A percentile compares a stretch with the other conserved stretches of the same genome.
Conservation (phyloP, 2,329 filamentous ascomycete genomes). For the Trichophyton simii region DNA sequence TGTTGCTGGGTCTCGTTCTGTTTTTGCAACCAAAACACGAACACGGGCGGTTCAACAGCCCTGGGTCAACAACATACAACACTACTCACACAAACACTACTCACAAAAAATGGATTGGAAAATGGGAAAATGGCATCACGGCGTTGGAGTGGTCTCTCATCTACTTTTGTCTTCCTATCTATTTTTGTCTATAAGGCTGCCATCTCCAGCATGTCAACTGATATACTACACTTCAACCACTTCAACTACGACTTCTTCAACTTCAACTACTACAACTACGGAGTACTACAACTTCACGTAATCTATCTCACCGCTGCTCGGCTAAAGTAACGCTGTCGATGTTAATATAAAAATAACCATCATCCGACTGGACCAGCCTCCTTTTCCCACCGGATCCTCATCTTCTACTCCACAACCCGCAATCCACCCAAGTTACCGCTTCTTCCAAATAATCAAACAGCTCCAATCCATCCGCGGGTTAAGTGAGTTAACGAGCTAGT, state of each 20-base stretch:
- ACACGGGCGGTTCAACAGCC: constrained; percentile 59
- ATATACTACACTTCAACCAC: no score
- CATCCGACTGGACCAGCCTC: neutral
- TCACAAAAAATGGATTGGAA: no score
- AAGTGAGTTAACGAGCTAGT: no score
- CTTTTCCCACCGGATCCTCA: neutral
- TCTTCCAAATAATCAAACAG: neutral
- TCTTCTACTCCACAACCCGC: neutral
- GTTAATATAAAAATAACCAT: neutral
- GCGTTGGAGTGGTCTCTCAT: neutral
- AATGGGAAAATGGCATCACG: neutral
- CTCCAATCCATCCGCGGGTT: no score
- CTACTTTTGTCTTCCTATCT: constrained; percentile 17
- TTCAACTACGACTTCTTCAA: no score
- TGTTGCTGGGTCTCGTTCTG: constrained; percentile 57
- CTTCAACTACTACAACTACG: no score
- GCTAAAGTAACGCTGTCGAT: no score
- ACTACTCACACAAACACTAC: no score
- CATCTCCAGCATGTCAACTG: no score
- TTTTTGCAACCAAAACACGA: constrained; percentile 80
- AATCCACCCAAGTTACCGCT: neutral
- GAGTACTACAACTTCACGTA: no score
- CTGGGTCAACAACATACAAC: constrained; percentile 25
- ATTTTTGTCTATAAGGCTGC: constrained; percentile 29
- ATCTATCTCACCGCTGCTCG: no score